Evolutionary conservation across 2,329 filamentous ascomycete genomes (phyloP).

Genomic region (Paecilomyces fulvus): DNA sequence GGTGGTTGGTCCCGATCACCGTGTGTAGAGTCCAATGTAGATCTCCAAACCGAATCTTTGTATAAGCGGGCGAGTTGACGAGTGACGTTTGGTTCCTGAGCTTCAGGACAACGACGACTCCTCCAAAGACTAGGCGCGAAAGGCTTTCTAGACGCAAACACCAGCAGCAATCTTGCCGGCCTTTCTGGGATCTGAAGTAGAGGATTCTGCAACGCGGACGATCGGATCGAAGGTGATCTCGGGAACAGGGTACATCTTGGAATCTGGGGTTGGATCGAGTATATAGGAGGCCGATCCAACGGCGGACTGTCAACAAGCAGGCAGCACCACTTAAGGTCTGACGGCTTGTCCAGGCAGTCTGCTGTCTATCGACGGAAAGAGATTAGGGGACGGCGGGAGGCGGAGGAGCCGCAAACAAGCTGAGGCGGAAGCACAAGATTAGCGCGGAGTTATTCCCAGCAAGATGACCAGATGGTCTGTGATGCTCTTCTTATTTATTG

Average conservation of each 20-base stretch:
- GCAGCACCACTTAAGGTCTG: conserved; percentile 14
- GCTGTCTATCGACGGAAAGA: conserved; percentile 3
- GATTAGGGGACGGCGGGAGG: background rate
- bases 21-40: conserved; percentile 14
- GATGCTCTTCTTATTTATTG: background rate
- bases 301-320: conserved; percentile 26
- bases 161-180: conserved; percentile 17
- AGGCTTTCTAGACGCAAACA: conserved; percentile 19
- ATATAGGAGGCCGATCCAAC: conserved; percentile 19
- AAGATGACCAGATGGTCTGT: background rate
- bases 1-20: conserved; percentile 14
- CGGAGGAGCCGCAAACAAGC: background rate
- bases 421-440: background rate
- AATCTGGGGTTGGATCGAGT: conserved; percentile 10
- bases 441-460: background rate
- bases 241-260: conserved; percentile 35
- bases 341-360: conserved; percentile 8
- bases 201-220: conserved; percentile 25
- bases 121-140: conserved; percentile 7
- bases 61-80: conserved; percentile 7
- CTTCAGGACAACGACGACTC: conserved; percentile 6
- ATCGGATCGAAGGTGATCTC: conserved; percentile 26
- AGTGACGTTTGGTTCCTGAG: conserved; percentile 7
- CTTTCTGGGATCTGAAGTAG: conserved; percentile 23
- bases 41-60: conserved; percentile 11